A percentile compares a stretch with the other conserved stretches of the same genome.
These are phyloP conservation scores for Rhazya stricta DNA, from an alignment of 257 asterid species.

Conservation along the genomic window DNA sequence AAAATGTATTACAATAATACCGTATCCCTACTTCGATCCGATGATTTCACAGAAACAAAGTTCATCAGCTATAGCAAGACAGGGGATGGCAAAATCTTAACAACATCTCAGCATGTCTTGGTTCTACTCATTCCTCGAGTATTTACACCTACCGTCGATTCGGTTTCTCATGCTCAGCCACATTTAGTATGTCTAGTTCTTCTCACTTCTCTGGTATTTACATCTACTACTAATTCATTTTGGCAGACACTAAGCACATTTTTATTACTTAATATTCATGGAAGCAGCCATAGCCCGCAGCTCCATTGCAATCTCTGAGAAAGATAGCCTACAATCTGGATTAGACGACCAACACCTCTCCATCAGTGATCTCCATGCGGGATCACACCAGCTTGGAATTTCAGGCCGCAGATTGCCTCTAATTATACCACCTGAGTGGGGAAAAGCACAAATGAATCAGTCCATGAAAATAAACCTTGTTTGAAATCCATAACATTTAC, in stretches of 20 bases:
- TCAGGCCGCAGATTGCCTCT: conserved; percentile 31
- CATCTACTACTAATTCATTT: not conserved
- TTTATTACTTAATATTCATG: conserved; percentile 24
- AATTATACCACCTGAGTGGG: conserved; percentile 23
- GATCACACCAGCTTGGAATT: conserved; percentile 32
- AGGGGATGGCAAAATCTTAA: conserved; percentile 4
- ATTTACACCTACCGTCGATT: not conserved
- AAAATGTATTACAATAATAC: not conserved
- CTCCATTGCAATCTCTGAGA: conserved; percentile 28
- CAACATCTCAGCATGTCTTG: conserved; percentile 19
- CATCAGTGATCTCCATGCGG: conserved; percentile 34
- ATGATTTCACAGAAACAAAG: not conserved
- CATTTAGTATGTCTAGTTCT: not conserved
- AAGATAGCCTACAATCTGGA: conserved; percentile 27
- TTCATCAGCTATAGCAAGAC: conserved; percentile 9
- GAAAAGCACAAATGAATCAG: not conserved
- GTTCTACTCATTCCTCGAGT: not conserved
- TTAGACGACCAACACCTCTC: conserved; percentile 32
- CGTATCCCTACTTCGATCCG: not conserved
- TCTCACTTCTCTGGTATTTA: not conserved
- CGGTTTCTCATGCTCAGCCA: not conserved
- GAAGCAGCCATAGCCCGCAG: conserved; percentile 27
- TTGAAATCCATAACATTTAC: not conserved
- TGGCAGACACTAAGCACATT: not conserved
- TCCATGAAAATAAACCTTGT: not conserved